Base-by-base conservation (phyloP, 441 rosid genomes). In the Populus hybrid region DNA sequence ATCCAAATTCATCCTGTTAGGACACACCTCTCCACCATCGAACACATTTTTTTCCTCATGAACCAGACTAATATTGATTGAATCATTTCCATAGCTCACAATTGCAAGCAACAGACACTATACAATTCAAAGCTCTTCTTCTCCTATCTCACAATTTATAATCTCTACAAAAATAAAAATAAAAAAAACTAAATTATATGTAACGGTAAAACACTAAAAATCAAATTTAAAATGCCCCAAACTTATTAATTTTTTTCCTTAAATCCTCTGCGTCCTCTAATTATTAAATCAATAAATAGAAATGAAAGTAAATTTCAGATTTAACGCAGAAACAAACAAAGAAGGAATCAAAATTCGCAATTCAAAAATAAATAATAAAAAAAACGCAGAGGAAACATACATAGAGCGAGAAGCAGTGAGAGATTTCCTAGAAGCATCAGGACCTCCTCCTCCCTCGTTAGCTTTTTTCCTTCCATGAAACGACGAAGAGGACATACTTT, bases 361-460 rank as follows among this genome's bases (percentile, higher is more conserved):
- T 10, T 10, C 1, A 45, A 45, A 45, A 29, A 56, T 14, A 1
- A 29, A 4, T 2, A 35, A 64, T 63, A 28, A 61, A 21, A 31
- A 2, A 31, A 35, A 74, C n/a, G 21, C 6, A 5, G 50, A 36
- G 24, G 50, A 64, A 80, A 74, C 84, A 69, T 87, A 94, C 99
- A 90, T 81, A 76, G 93, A 78, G 69, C 96, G 94, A 26, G 97
- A 80, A 72, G 90, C 72, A 28, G 89, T 29, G 35, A 94, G 76
- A 21, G 97, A 85, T 87, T 86, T 96, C 24, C 97, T 88, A 9
- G 84, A 50, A 70, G 84, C 53, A n/a, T 91, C 98, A 75, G 56
- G 28, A 73, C 73, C 10, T 29, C 31, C 14, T 50, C 56, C 14
- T 64, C 28, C 75, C 1, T 95, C 97, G 74, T 83, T 76, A 23